phyloP scores from a whole-genome alignment of 148 eudicot genomes.

The Polygonum maritimum region DNA sequence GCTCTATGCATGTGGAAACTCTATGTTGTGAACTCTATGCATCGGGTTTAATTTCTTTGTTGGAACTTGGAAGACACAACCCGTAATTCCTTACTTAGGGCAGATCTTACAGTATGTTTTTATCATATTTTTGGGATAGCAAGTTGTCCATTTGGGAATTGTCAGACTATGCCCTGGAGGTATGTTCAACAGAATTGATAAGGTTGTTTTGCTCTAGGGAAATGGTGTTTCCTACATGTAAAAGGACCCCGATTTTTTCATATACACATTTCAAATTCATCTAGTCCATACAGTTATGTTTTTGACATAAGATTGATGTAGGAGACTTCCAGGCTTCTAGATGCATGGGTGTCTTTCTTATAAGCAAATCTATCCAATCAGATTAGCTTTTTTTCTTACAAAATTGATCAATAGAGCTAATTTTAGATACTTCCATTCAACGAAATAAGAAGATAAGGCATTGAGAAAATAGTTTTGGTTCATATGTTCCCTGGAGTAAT shows the following conservation, averaged over 20 bases:
- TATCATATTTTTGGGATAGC: background rate
- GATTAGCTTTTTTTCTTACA: background rate
- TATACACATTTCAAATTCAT: background rate
- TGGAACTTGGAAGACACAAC: background rate
- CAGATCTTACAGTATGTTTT: background rate
- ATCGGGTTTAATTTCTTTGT: background rate
- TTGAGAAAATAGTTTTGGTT: background rate
- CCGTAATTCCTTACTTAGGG: background rate
- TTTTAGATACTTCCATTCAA: conserved; percentile 1
- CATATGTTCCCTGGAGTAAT: background rate
- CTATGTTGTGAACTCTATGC: background rate
- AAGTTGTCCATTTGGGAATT: background rate
- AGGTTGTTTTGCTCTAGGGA: background rate
- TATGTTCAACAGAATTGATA: background rate
- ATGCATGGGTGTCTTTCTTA: background rate
- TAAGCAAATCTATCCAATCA: background rate
- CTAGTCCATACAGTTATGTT: background rate
- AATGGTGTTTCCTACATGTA: background rate
- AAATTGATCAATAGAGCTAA: background rate
- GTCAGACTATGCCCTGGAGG: background rate
- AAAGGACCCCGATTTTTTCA: background rate
- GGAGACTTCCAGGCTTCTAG: background rate
- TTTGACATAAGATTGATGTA: background rate
- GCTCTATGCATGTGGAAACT: background rate
- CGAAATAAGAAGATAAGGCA: background rate